phyloP scores from a whole-genome alignment of 352 stramenopile genomes.

The Saprolegnia diclina region DNA sequence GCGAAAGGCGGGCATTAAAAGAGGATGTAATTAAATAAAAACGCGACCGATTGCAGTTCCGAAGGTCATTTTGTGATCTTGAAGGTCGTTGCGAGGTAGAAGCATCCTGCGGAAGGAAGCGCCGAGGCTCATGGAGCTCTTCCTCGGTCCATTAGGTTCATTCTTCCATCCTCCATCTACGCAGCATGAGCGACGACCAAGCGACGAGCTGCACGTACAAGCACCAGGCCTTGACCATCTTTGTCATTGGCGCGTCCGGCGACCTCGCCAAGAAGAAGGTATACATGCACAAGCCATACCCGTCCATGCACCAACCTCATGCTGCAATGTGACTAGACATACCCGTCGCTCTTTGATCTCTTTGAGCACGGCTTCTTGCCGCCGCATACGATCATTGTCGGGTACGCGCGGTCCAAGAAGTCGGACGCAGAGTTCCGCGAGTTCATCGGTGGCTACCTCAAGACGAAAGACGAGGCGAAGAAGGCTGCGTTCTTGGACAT shows the following conservation, averaged over 20 bases:
- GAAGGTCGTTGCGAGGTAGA: background rate
- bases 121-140: background rate
- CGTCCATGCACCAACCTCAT: background rate
- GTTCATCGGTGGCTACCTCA: conserved; percentile 63
- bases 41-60: background rate
- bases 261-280: conserved; percentile 87
- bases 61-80: conserved; percentile 1
- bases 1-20: too few species aligned
- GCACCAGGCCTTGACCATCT: conserved; percentile 62
- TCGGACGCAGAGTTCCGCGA: conserved; percentile 79
- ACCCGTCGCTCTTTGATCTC: conserved; percentile 86
- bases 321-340: conserved; percentile 43
- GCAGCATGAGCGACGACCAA: conserved; percentile 16
- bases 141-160: background rate
- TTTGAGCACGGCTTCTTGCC: conserved; percentile 76
- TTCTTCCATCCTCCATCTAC: background rate
- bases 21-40: background rate
- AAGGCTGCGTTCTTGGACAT: conserved; percentile 71
- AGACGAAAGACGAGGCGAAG: conserved; percentile 39
- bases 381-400: conserved; percentile 76
- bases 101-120: background rate
- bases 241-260: conserved; percentile 82
- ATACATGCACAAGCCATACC: background rate
- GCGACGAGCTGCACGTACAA: conserved; percentile 52
- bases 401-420: conserved; percentile 78